phyloP scores from a whole-genome alignment of 169 alveolate genomes.

The Eimeria sp. region DNA sequence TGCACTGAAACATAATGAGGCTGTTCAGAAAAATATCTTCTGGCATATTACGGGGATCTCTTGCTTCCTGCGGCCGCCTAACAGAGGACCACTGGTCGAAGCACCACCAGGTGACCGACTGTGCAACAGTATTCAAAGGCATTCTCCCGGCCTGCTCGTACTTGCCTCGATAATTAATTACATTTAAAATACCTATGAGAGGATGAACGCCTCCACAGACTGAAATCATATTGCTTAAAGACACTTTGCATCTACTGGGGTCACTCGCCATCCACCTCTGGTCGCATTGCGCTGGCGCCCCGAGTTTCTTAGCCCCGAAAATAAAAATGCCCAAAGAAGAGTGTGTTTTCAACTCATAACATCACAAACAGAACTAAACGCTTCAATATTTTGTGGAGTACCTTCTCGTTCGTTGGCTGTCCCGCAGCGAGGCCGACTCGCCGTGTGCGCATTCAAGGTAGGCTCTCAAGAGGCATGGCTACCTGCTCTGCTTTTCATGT shows the following conservation, averaged over 20 bases:
- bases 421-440: neutral
- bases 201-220: neutral
- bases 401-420: neutral
- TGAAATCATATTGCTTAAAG: neutral
- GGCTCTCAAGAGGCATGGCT: neutral
- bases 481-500: neutral
- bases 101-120: neutral
- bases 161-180: neutral
- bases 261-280: neutral
- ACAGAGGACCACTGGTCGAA: neutral
- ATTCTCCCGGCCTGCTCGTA: neutral
- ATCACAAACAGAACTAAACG: neutral
- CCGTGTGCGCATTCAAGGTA: neutral
- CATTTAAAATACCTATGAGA: neutral
- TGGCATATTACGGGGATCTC: neutral
- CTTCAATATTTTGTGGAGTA: neutral
- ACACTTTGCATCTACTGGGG: neutral
- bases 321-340: neutral
- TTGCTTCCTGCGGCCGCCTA: neutral
- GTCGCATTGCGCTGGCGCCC: neutral
- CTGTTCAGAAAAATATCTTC: neutral
- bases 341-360: neutral
- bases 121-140: neutral
- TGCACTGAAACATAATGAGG: neutral
- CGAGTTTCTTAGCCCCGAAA: neutral